Conservation (phyloP, 148 eudicot species). For the Simmondsia chinensis region DNA sequence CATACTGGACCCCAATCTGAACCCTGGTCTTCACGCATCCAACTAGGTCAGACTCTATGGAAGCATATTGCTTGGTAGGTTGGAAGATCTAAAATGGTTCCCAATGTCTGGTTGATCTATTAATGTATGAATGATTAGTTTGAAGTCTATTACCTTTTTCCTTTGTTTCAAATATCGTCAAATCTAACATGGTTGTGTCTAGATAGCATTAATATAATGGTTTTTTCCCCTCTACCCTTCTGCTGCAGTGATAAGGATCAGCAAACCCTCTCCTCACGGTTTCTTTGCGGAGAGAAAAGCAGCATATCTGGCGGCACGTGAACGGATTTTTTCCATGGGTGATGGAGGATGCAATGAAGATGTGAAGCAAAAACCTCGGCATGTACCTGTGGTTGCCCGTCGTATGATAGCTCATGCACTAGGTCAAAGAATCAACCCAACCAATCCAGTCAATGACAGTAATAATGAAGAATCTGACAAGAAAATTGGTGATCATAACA, state of each 20-base stretch:
- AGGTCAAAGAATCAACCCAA: conserved; percentile 46
- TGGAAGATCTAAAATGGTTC: no score
- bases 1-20: no score
- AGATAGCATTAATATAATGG: not conserved
- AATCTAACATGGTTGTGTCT: not conserved
- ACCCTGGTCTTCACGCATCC: no score
- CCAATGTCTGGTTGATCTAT: no score
- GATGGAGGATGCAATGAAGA: conserved; percentile 24
- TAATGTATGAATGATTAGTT: no score
- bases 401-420: conserved; percentile 98
- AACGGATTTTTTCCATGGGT: conserved; percentile 56
- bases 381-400: conserved; percentile 78
- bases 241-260: conserved; percentile 39
- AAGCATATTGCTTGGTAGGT: no score
- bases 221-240: not conserved
- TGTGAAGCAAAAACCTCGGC: conserved; percentile 45
- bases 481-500: conserved; percentile 12
- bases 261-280: conserved; percentile 15
- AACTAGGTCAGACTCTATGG: no score
- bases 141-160: no score
- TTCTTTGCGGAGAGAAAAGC: conserved; percentile 76
- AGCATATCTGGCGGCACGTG: conserved; percentile 79
- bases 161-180: not conserved
- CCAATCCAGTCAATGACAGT: conserved; percentile 9
- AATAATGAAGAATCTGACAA: conserved; percentile 8